Conservation (phyloP, 2,329 filamentous ascomycete species). For the Exophiala spinifera region DNA sequence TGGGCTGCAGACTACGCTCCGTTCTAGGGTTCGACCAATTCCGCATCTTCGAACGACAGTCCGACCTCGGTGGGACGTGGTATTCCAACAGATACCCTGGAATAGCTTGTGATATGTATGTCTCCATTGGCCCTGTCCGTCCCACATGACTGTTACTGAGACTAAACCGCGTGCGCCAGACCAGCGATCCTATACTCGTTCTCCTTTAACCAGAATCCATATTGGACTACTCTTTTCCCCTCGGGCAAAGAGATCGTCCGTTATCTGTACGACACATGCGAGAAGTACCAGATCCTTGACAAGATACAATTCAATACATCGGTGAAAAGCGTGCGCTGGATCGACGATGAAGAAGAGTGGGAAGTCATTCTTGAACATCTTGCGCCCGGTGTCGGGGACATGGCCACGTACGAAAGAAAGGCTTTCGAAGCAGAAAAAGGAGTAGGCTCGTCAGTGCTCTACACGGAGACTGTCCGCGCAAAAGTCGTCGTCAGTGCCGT, state of each 20-base stretch:
- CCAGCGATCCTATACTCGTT: conserved; percentile 57
- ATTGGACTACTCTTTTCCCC: conserved; percentile 51
- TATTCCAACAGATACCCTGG: conserved; percentile 61
- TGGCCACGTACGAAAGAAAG: conserved; percentile 47
- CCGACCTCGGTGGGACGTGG: conserved; percentile 63
- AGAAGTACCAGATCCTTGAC: conserved; percentile 50
- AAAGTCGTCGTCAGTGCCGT: conserved; percentile 56
- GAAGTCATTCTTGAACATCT: conserved; percentile 52
- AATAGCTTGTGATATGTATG: conserved; percentile 55
- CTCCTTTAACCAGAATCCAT: conserved; percentile 52
- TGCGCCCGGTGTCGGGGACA: conserved; percentile 53
- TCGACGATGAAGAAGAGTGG: conserved; percentile 55
- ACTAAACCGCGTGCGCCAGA: conserved; percentile 31
- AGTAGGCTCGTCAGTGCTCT: conserved; percentile 46
- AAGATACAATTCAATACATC: conserved; percentile 60
- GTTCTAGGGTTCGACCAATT: conserved; percentile 59
- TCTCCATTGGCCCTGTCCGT: neutral
- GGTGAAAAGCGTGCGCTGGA: conserved; percentile 51
- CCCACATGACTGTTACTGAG: neutral
- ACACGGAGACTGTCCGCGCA: conserved; percentile 51
- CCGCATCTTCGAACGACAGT: conserved; percentile 58
- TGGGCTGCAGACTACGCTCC: conserved; percentile 58
- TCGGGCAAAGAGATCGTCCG: conserved; percentile 49
- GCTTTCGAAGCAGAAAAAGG: conserved; percentile 46
- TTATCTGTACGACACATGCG: conserved; percentile 54